A percentile compares a stretch with the other conserved stretches of the same genome.
phyloP scores from a whole-genome alignment of 2,329 filamentous ascomycete species.

The Aureobasidium vineae region DNA sequence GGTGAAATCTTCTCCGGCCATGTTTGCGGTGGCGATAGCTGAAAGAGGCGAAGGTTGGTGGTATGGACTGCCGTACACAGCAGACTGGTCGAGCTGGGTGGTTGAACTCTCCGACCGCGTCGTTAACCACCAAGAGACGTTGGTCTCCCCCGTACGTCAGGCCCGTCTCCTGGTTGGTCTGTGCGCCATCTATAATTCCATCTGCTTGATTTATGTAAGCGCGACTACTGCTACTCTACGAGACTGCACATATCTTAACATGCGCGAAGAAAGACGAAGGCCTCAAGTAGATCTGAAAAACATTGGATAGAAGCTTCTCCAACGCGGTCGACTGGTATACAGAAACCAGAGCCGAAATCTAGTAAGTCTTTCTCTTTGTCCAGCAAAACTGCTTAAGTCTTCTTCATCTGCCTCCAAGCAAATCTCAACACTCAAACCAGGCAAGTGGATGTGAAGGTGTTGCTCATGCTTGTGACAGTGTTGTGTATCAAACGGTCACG shows the following conservation, averaged over 20 bases:
- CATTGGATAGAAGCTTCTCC: background rate
- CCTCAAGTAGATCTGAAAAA: background rate
- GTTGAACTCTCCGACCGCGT: conserved; percentile 8
- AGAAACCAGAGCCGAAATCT: background rate
- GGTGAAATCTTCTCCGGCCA: conserved; percentile 37
- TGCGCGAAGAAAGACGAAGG: background rate
- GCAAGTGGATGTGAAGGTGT: background rate
- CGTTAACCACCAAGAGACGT: background rate
- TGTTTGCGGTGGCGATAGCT: background rate
- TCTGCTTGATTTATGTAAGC: background rate
- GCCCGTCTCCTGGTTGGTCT: background rate
- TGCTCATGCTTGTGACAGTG: background rate
- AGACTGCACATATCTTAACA: background rate
- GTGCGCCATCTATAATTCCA: background rate
- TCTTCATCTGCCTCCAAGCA: background rate
- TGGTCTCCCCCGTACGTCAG: conserved; percentile 10
- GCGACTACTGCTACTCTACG: background rate
- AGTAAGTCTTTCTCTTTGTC: background rate
- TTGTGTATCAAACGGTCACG: background rate
- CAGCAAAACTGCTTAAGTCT: background rate
- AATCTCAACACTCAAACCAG: background rate
- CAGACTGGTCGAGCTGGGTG: conserved; percentile 20
- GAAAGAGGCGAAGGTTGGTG: background rate
- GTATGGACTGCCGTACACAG: conserved; percentile 3
- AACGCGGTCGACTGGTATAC: background rate